Conservation (phyloP, 306 rosid genomes). For the Inga oerstediana region DNA sequence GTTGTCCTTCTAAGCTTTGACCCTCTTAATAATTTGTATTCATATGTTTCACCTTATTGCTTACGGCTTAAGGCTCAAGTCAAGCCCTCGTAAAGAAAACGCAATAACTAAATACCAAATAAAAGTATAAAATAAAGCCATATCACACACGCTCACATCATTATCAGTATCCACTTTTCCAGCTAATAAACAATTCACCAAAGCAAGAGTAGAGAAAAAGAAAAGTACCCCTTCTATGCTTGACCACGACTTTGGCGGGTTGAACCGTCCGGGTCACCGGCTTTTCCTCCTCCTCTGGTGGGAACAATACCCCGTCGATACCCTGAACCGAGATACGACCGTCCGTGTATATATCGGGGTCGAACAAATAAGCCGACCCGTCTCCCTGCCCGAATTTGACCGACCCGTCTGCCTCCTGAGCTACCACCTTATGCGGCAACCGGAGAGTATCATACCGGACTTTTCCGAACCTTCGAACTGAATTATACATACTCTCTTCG, state of each 20-base stretch:
- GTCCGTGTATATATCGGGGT: conserved; percentile 79
- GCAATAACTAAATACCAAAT: conserved; percentile 5
- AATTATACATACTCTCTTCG: conserved; percentile 87
- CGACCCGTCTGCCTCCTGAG: conserved; percentile 83
- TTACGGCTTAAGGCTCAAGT: conserved; percentile 21
- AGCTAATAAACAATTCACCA: conserved; percentile 3
- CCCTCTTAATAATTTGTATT: neutral
- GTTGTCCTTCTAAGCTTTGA: conserved; percentile 2
- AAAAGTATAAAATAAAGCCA: neutral
- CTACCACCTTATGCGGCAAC: conserved; percentile 70
- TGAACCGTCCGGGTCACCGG: conserved; percentile 43
- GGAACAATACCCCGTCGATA: conserved; percentile 74
- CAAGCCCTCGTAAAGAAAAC: conserved; percentile 35
- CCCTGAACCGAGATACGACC: conserved; percentile 90
- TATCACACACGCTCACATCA: conserved; percentile 15
- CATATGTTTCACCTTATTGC: conserved; percentile 21
- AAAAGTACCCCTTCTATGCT: conserved; percentile 77
- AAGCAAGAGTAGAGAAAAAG: conserved; percentile 25
- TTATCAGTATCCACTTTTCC: conserved; percentile 32
- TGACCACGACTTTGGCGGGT: conserved; percentile 59
- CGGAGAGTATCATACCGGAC: conserved; percentile 68
- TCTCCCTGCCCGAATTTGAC: conserved; percentile 75
- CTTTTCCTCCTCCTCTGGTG: conserved; percentile 45
- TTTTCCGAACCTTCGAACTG: conserved; percentile 79
- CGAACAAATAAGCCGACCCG: conserved; percentile 76